phyloP scores from a whole-genome alignment of 257 asterid species.

The Primulina eburnea region DNA sequence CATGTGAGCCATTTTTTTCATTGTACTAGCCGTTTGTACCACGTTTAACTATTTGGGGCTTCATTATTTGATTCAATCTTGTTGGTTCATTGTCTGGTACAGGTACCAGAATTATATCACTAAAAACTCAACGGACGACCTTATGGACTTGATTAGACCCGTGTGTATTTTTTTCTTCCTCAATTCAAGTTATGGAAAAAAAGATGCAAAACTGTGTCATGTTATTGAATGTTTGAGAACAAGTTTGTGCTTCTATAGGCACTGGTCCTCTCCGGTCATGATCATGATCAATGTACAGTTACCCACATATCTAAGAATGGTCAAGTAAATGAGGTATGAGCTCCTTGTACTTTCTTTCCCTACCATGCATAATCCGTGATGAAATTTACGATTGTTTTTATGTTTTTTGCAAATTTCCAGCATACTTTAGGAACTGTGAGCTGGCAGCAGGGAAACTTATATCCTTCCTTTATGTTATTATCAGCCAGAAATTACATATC shows the following conservation, averaged over 20 bases:
- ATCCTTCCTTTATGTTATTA: conserved; percentile 91
- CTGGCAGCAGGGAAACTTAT: conserved; percentile 96
- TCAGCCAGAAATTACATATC: conserved; percentile 56
- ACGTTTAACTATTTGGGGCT: not conserved
- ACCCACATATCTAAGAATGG: conserved; percentile 55
- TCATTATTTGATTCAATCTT: conserved; percentile 13
- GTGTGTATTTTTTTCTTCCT: conserved; percentile 46
- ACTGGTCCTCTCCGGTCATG: conserved; percentile 87
- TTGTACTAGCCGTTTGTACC: conserved; percentile 17
- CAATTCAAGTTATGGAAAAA: conserved; percentile 21
- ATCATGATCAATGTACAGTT: conserved; percentile 92
- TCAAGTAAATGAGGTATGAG: conserved; percentile 64
- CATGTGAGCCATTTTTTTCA: conserved; percentile 44
- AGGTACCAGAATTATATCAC: conserved; percentile 93
- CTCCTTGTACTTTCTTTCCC: not conserved
- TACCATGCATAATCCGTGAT: conserved; percentile 7
- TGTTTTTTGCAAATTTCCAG: conserved; percentile 48
- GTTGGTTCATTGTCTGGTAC: conserved; percentile 26
- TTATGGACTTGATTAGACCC: conserved; percentile 70
- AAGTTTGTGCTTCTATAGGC: conserved; percentile 44
- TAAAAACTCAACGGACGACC: conserved; percentile 40
- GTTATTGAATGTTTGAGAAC: conserved; percentile 7
- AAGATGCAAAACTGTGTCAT: not conserved
- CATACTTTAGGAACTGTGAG: conserved; percentile 94
- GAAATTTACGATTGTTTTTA: conserved; percentile 25